Conservation (phyloP, 805 yeast species). For the Zygosaccharomyces siamensis region DNA sequence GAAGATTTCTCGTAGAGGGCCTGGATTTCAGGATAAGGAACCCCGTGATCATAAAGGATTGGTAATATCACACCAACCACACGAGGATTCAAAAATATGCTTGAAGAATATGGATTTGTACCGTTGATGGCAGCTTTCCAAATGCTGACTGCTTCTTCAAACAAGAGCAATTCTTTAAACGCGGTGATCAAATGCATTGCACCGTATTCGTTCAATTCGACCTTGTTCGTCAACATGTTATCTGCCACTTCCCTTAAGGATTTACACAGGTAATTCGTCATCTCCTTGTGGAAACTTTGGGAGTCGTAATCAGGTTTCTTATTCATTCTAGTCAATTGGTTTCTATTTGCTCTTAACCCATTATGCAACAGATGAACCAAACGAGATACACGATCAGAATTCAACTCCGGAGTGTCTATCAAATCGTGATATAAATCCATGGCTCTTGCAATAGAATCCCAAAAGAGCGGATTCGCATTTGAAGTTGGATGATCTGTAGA, state of each 20-base stretch:
- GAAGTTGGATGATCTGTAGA: constrained; percentile 37
- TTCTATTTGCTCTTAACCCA: constrained; percentile 52
- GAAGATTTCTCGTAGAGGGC: constrained; percentile 47
- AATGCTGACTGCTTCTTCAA: constrained; percentile 58
- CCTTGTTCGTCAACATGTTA: constrained; percentile 43
- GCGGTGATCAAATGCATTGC: constrained; percentile 55
- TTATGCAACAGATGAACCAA: constrained; percentile 50
- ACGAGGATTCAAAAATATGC: constrained; percentile 53
- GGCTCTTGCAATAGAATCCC: constrained; percentile 49
- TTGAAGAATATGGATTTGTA: constrained; percentile 22
- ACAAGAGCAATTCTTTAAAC: constrained; percentile 54
- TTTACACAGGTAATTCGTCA: constrained; percentile 45
- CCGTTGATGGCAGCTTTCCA: constrained; percentile 52
- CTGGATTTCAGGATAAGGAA: constrained; percentile 58
- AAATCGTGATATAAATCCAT: constrained; percentile 48
- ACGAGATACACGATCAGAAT: constrained; percentile 43
- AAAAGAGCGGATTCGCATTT: constrained; percentile 43
- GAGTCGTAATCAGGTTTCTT: constrained; percentile 59
- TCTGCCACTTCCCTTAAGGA: constrained; percentile 50
- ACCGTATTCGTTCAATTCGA: constrained; percentile 48
- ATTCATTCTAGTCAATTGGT: constrained; percentile 49
- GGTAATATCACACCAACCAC: constrained; percentile 69
- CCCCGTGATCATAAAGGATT: constrained; percentile 55
- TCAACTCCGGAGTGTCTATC: constrained; percentile 44
- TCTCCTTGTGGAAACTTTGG: constrained; percentile 50